phyloP scores from a whole-genome alignment of 306 rosid species.

The Fagus sylvatica region DNA sequence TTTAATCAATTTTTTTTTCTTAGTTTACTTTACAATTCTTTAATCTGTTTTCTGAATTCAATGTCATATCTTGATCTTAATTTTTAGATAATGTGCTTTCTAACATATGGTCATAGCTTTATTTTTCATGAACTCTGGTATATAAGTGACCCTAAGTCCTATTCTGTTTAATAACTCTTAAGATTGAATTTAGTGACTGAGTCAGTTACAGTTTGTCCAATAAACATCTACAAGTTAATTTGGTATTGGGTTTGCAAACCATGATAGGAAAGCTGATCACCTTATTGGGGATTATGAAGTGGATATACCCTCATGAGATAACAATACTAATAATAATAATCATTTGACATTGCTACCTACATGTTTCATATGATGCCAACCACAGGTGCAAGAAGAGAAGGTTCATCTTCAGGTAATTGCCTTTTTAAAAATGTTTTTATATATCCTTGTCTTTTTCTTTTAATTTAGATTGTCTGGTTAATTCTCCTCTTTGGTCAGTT shows the following conservation, averaged over 20 bases:
- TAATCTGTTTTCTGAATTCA: neutral
- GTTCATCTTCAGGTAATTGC: constrained; percentile 51
- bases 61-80: neutral
- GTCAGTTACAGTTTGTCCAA: neutral
- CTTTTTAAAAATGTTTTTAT: neutral
- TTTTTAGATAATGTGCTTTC: neutral
- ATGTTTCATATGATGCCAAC: constrained; percentile 29
- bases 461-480: neutral
- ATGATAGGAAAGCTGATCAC: constrained; percentile 11
- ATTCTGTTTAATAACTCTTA: neutral
- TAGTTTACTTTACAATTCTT: neutral
- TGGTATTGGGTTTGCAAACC: constrained; percentile 15
- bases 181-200: neutral
- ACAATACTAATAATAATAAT: neutral
- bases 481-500: constrained; percentile 32
- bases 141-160: neutral
- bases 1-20: neutral
- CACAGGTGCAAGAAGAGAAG: constrained; percentile 50
- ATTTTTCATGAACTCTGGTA: neutral
- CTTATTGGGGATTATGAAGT: constrained; percentile 8
- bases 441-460: constrained; percentile 3
- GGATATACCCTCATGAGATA: neutral
- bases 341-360: constrained; percentile 2
- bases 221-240: neutral
- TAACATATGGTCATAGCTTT: neutral